These are phyloP conservation scores for Solanum arcanum DNA, from an alignment of 257 asterid genomes.

Conservation along the genomic window DNA sequence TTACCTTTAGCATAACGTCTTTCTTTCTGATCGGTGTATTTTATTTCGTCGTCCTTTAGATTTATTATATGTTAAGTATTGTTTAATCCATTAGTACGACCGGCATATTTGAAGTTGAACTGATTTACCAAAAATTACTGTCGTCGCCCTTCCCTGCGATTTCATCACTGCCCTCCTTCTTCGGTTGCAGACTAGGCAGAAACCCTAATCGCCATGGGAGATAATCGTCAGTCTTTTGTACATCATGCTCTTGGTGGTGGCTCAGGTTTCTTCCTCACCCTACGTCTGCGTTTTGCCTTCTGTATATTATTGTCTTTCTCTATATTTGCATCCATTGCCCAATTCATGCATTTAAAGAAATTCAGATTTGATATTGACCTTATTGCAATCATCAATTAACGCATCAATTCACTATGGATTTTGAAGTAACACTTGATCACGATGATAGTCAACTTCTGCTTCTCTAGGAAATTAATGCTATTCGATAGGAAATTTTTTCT, in stretches of 20 bases:
- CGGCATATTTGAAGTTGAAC: neutral
- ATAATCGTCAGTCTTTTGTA: conserved; percentile 33
- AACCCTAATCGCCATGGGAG: conserved; percentile 55
- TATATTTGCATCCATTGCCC: neutral
- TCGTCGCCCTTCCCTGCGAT: conserved; percentile 16
- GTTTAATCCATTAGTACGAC: neutral
- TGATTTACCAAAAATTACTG: neutral
- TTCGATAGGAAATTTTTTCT: neutral
- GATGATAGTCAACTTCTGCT: neutral
- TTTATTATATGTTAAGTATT: neutral
- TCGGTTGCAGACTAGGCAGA: conserved; percentile 4
- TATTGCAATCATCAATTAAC: neutral
- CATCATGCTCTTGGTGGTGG: conserved; percentile 67
- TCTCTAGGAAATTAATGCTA: neutral
- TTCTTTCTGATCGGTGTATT: neutral
- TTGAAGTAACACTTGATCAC: neutral
- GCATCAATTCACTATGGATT: neutral
- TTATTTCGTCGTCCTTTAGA: neutral
- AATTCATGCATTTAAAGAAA: neutral
- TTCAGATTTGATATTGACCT: neutral
- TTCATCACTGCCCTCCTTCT: neutral
- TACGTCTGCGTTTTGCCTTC: neutral
- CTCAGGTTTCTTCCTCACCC: conserved; percentile 26
- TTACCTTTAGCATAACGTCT: neutral
- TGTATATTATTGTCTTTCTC: neutral